These are phyloP conservation scores for Tetrapisispora phaffii DNA, from an alignment of 805 yeast species.

Conservation along the genomic window DNA sequence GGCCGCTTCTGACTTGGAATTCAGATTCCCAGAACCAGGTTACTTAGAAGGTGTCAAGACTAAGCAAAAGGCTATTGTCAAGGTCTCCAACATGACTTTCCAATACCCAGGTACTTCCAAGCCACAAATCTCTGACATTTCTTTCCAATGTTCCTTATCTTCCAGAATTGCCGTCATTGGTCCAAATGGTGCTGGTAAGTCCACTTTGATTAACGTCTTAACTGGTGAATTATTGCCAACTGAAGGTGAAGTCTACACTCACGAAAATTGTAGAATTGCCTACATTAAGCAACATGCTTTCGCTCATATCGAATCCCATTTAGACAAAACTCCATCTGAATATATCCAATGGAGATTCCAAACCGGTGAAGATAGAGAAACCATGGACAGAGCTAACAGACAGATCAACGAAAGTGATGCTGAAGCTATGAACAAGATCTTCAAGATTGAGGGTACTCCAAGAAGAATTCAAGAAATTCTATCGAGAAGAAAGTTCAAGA, in stretches of 20 bases:
- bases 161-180: conserved; percentile 99
- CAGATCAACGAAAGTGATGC: conserved; percentile 95
- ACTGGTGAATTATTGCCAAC: conserved; percentile 99
- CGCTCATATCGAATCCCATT: conserved; percentile 97
- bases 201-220: conserved; percentile 95
- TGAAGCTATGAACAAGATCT: conserved; percentile 97
- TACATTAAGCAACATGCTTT: conserved; percentile 99
- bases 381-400: conserved; percentile 99
- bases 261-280: conserved; percentile 99
- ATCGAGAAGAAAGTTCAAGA: conserved; percentile 99
- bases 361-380: conserved; percentile 99
- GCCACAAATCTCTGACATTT: conserved; percentile 86
- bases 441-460: conserved; percentile 97
- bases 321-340: conserved; percentile 99
- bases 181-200: conserved; percentile 99
- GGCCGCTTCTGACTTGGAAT: conserved; percentile 95
- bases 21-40: conserved; percentile 99
- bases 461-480: conserved; percentile 93
- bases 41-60: conserved; percentile 99
- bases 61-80: conserved; percentile 98
- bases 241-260: conserved; percentile 96
- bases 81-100: conserved; percentile 95
- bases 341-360: conserved; percentile 99
- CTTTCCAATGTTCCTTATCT: conserved; percentile 98
- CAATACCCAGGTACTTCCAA: conserved; percentile 98